Conservation (phyloP, 2,329 filamentous ascomycete species). For the Cercospora beticola region DNA sequence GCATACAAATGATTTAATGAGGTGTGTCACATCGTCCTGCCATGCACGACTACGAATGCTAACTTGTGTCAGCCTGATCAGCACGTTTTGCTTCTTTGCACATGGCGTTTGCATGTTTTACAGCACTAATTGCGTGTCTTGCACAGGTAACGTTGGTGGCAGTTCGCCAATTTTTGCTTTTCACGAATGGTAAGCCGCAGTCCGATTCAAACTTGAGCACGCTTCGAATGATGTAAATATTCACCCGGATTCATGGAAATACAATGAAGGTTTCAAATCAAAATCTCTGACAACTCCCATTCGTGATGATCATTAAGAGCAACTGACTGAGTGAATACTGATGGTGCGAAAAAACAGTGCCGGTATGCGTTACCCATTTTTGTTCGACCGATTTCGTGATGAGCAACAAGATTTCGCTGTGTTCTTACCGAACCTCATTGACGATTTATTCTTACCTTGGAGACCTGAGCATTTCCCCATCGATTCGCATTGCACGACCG, state of each 20-base stretch:
- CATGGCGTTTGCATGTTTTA: not conserved
- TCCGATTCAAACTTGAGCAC: not conserved
- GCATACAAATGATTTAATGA: slow-evolving; percentile 10
- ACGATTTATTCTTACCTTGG: slow-evolving; percentile 24
- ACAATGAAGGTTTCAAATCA: slow-evolving; percentile 30
- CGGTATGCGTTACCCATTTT: not conserved
- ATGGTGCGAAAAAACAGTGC: not conserved
- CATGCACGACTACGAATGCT: not conserved
- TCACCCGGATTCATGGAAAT: slow-evolving; percentile 21
- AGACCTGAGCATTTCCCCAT: slow-evolving; percentile 17
- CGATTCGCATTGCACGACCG: not conserved
- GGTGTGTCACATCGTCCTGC: not conserved
- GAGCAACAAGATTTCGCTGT: slow-evolving; percentile 60
- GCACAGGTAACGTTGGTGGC: not conserved
- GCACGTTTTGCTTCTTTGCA: not conserved
- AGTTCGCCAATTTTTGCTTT: not conserved
- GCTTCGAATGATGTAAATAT: slow-evolving; percentile 24
- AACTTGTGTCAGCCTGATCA: not conserved
- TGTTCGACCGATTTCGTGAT: slow-evolving; percentile 46
- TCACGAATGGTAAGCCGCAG: slow-evolving; percentile 12
- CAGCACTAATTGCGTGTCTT: not conserved
- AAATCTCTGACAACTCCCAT: slow-evolving; percentile 28
- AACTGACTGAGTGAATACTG: not conserved
- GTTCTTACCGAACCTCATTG: slow-evolving; percentile 57
- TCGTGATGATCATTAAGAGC: not conserved